A percentile compares a stretch with the other conserved stretches of the same genome.
phyloP scores from a whole-genome alignment of 306 rosid species.

The Hippophae gyantsensis region DNA sequence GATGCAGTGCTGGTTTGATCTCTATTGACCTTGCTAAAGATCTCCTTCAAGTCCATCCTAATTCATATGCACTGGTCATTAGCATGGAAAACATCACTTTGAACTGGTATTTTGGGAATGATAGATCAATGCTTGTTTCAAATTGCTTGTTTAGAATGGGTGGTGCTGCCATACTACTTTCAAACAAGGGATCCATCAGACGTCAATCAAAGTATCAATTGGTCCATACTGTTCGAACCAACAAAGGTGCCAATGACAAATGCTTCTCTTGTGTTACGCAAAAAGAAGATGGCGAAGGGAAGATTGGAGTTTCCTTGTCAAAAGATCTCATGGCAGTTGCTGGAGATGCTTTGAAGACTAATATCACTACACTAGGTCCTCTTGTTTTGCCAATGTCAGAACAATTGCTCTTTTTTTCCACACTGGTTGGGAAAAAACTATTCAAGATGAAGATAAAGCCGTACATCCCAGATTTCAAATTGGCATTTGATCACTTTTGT shows the following conservation, averaged over 20 bases:
- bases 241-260: slow-evolving; percentile 56
- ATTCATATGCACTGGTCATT: slow-evolving; percentile 47
- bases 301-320: slow-evolving; percentile 47
- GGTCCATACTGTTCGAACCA: slow-evolving; percentile 44
- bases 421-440: slow-evolving; percentile 36
- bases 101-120: slow-evolving; percentile 63
- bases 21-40: slow-evolving; percentile 54
- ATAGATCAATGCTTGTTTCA: slow-evolving; percentile 52
- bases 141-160: slow-evolving; percentile 66
- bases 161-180: slow-evolving; percentile 54
- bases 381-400: slow-evolving; percentile 56
- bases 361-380: slow-evolving; percentile 57
- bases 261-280: slow-evolving; percentile 50
- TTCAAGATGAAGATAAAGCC: slow-evolving; percentile 49
- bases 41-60: slow-evolving; percentile 51
- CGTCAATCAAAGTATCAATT: slow-evolving; percentile 39
- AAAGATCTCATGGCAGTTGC: slow-evolving; percentile 60
- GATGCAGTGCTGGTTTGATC: slow-evolving; percentile 63
- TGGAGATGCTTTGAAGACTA: slow-evolving; percentile 56
- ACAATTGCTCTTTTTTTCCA: slow-evolving; percentile 46
- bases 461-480: slow-evolving; percentile 52
- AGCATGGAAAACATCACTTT: slow-evolving; percentile 62
- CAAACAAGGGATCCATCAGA: slow-evolving; percentile 29
- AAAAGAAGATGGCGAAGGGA: slow-evolving; percentile 37
- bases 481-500: slow-evolving; percentile 61